Evolutionary conservation across 1,284 basidiomycete species (phyloP).

Genomic region (Stereum hirsutum): DNA sequence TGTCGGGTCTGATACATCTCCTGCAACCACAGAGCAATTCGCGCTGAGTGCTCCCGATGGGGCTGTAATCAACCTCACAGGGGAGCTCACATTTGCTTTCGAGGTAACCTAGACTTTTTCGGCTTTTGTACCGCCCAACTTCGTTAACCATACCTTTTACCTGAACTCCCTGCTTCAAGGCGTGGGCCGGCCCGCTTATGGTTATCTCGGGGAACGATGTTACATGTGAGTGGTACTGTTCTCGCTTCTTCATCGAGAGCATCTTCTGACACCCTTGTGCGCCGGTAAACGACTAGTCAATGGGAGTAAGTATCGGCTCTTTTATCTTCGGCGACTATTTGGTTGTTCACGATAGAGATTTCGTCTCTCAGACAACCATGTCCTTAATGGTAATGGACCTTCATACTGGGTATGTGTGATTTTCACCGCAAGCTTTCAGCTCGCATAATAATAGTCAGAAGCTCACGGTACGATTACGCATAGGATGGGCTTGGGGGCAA

Average conservation of each 20-base stretch:
- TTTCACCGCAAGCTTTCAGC: neutral
- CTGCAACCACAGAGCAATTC: conserved; percentile 28
- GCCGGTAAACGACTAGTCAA: conserved; percentile 19
- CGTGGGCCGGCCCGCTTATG: conserved; percentile 26
- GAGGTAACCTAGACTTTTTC: neutral
- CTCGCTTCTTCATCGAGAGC: neutral
- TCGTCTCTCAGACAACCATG: conserved; percentile 28
- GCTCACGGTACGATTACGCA: neutral
- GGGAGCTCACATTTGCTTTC: neutral
- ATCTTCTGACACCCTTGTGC: neutral
- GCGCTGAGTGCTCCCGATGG: too few relatives aligned
- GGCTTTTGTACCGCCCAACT: conserved; percentile 5
- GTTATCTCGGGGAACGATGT: conserved; percentile 12
- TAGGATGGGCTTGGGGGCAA: conserved; percentile 31
- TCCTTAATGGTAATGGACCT: conserved; percentile 29
- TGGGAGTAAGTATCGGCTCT: conserved; percentile 13
- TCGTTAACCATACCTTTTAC: conserved; percentile 22
- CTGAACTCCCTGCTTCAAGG: too few relatives aligned
- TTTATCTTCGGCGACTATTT: neutral
- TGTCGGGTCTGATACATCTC: conserved; percentile 17
- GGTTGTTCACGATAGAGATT: neutral
- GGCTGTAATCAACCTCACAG: neutral
- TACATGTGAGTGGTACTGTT: neutral
- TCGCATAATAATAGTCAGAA: neutral
- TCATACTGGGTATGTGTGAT: conserved; percentile 25